These are phyloP conservation scores for Phytophthora podocarpi DNA, from an alignment of 352 stramenopile genomes.

Conservation along the genomic window DNA sequence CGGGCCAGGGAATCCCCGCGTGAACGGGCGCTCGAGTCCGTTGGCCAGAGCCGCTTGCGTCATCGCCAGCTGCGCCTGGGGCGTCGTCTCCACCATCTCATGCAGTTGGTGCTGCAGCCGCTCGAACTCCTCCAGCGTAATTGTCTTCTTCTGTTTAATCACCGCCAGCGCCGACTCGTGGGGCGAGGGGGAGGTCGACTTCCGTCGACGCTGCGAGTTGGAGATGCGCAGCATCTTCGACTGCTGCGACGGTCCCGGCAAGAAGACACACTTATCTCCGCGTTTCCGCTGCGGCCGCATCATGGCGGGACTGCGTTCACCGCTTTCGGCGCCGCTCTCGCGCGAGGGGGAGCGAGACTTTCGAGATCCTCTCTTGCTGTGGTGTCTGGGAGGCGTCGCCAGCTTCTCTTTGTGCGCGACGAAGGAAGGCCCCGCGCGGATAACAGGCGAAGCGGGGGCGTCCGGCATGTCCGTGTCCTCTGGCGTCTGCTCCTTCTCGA, in stretches of 20 bases:
- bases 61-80: slow-evolving; percentile 58
- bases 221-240: slow-evolving; percentile 54
- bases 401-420: slow-evolving; percentile 21
- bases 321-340: slow-evolving; percentile 28
- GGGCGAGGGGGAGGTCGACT: slow-evolving; percentile 41
- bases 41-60: slow-evolving; percentile 58
- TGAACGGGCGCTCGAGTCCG: slow-evolving; percentile 43
- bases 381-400: slow-evolving; percentile 7
- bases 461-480: slow-evolving; percentile 33
- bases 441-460: slow-evolving; percentile 11
- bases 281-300: slow-evolving; percentile 43
- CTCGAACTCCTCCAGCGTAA: slow-evolving; percentile 81
- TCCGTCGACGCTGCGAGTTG: slow-evolving; percentile 26
- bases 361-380: slow-evolving; percentile 16
- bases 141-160: slow-evolving; percentile 82
- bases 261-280: slow-evolving; percentile 50
- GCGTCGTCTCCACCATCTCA: slow-evolving; percentile 68
- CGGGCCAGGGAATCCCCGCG: slow-evolving; percentile 29
- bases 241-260: slow-evolving; percentile 49
- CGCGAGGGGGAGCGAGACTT: slow-evolving; percentile 33
- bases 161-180: slow-evolving; percentile 57
- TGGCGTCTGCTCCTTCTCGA: slow-evolving; percentile 18
- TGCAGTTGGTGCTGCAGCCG: slow-evolving; percentile 65
- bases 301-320: slow-evolving; percentile 37
- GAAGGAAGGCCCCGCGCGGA: slow-evolving; percentile 19